Evolutionary conservation across 352 stramenopile genomes (phyloP), one percentile per base, ranked within the genome.

Genomic region (Phytophthora sp.): DNA sequence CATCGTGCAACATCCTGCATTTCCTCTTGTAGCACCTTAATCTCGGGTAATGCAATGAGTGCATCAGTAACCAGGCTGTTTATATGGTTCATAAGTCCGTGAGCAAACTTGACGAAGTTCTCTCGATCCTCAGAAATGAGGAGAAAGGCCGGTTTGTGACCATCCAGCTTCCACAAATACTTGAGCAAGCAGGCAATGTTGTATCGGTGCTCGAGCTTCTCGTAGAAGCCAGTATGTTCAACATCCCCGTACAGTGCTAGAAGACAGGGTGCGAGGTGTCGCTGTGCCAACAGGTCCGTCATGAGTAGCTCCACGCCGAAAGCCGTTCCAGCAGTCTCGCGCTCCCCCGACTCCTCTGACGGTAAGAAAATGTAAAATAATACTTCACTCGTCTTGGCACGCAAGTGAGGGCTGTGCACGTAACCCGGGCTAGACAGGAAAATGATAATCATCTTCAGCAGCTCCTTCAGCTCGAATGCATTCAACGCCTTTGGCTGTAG

Each of bases 31-130:
- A 98, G 69, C 29, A 81, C 63, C 56, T 98, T 95, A 71, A 99
- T 99, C 64, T 98, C 93, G 0, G 94, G 93, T 24, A 99, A 63
- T 23, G 96, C 98, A 50, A 98, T 96, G 63, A 99, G 95, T 6
- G 98, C 96, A 73, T 90, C 93, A 0, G 94, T 97, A 30, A 99
- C 97, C 29, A 99, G 74, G 31, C 90, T 84, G 70, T 99, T 99
- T 61, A 98, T 99, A 75, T 99, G 97, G 76, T 99, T 99, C 73
- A 99, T 98, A 61, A 99, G 90, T 15, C 97, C 97, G 67, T 99
- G 98, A 7, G 97, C 95, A 82, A 99, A 99, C 65, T 97, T 98
- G 57, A 99, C 93, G 66, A 99, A 99, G 36, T 80, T 94, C 13
- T 90, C 76, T 62, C 91, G 84, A 66, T 98, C 93, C 61, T 93